These are phyloP conservation scores for Fraxinus greggii DNA, from an alignment of 305 asterid species.

Conservation along the genomic window DNA sequence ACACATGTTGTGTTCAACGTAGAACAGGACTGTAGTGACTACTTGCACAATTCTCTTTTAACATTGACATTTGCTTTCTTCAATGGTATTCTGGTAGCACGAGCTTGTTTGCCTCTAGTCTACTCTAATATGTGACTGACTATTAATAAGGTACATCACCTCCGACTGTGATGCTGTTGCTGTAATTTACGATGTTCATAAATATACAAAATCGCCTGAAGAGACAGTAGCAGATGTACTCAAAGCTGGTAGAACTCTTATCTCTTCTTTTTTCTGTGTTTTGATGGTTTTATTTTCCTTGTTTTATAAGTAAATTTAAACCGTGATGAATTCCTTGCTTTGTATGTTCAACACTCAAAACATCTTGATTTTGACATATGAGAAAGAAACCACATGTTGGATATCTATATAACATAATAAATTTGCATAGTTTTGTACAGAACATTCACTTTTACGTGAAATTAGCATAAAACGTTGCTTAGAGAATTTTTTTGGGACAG, in stretches of 20 bases:
- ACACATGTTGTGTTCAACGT: background rate
- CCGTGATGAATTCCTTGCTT: background rate
- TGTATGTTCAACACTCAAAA: background rate
- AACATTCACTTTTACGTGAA: background rate
- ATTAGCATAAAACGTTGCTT: background rate
- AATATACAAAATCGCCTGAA: slow-evolving; percentile 58
- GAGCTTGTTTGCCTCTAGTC: background rate
- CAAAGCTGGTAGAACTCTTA: slow-evolving; percentile 61
- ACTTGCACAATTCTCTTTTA: background rate
- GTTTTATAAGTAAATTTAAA: background rate
- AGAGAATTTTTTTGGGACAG: background rate
- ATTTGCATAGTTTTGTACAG: background rate
- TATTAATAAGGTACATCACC: slow-evolving; percentile 64
- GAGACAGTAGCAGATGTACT: slow-evolving; percentile 82
- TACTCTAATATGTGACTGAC: background rate
- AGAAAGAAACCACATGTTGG: background rate
- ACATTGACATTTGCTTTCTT: background rate
- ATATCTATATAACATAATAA: background rate
- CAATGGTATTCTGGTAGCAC: background rate
- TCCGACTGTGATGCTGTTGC: slow-evolving; percentile 88
- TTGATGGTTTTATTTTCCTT: background rate
- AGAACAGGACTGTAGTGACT: background rate
- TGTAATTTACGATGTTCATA: slow-evolving; percentile 51
- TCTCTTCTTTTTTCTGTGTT: background rate
- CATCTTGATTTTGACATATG: background rate